Evolutionary conservation across 495 filamentous ascomycete genomes (phyloP), one percentile per base, ranked within the genome.

Genomic region (Annulohypoxylon moriforme): DNA sequence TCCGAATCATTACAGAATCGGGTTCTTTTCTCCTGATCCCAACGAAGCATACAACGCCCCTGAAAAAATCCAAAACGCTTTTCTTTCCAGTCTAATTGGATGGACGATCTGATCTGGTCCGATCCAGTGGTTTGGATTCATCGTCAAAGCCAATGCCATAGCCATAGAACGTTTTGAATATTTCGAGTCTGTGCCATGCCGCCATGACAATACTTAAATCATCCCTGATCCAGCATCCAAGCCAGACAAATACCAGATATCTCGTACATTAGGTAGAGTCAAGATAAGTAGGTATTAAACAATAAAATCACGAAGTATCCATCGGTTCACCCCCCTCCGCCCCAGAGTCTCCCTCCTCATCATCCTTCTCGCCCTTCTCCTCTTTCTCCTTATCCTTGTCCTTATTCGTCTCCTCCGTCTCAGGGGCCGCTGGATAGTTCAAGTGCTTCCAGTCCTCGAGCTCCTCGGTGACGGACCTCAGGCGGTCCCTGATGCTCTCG

Each of bases 381-480:
- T 62, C 68, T 5, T 27, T 11, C 5, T 25, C 53, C 29, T 62
- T 69, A 5, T 25, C 53, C 29, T 62, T 69, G 5, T 77, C 75
- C 18, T 59, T 68, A 22, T 77, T 66, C 29, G 57, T 36, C 10
- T 24, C 47, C 24, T 58, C 20, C 1, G 69, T 73, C 64, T 81
- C 76, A 4, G 82, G 74, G 2, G 82, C 76, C 18, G 80, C 78
- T 0, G 84, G 85, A 61, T 84, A 87, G 77, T 92, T 93, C 9
- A 96, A 79, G 77, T 93, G 88, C 70, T 93, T 93, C 93, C 93
- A 96, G 78, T 96, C 93, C 81, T 96, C 93, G 74, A 96, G 89
- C 85, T 99, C 96, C 79, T 99, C 96, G 44, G 93, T 98, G 40
- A 97, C 91, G 67, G 90, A 93, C 71, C 94, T 86, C 68, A 99